phyloP scores from a whole-genome alignment of 1,284 basidiomycete genomes.

The Sparassis latifolia region DNA sequence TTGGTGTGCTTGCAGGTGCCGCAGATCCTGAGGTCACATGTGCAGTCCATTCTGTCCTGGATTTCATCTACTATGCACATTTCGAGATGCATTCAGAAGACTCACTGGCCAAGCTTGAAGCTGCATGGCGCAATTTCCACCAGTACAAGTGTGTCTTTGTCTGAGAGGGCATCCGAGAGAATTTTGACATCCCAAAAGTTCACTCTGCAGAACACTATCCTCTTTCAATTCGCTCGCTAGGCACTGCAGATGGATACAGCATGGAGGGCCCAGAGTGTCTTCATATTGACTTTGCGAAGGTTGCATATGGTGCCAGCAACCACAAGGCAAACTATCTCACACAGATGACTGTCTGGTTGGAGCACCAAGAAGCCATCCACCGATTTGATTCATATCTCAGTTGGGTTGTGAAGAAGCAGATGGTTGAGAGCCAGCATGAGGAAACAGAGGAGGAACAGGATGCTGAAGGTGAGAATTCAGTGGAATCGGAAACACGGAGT shows the following conservation, averaged over 20 bases:
- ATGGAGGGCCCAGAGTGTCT: constrained; percentile 15
- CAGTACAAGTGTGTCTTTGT: constrained; percentile 24
- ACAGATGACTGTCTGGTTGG: constrained; percentile 32
- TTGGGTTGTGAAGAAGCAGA: background rate
- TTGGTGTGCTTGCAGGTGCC: constrained; percentile 14
- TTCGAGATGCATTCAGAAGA: constrained; percentile 20
- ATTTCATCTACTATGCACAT: constrained; percentile 23
- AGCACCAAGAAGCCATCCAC: constrained; percentile 18
- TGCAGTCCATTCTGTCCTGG: constrained; percentile 17
- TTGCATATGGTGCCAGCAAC: constrained; percentile 26
- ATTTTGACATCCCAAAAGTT: constrained; percentile 19
- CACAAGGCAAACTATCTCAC: constrained; percentile 25
- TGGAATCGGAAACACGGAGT: too few relatives aligned
- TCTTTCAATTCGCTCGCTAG: background rate
- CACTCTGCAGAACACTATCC: background rate
- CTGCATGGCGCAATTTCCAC: constrained; percentile 23
- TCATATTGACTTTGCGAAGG: too few relatives aligned
- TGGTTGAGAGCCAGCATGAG: background rate
- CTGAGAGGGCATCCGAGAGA: constrained; percentile 14
- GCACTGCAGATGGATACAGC: constrained; percentile 20
- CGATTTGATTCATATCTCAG: background rate
- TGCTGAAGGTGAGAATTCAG: too few relatives aligned
- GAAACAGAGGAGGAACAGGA: background rate
- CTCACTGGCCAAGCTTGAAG: constrained; percentile 17
- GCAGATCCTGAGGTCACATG: constrained; percentile 8